Percentiles rank a stretch among this genome's conserved stretches.
Conservation (phyloP, 352 stramenopile genomes). For the Aphanomyces euteiches region DNA sequence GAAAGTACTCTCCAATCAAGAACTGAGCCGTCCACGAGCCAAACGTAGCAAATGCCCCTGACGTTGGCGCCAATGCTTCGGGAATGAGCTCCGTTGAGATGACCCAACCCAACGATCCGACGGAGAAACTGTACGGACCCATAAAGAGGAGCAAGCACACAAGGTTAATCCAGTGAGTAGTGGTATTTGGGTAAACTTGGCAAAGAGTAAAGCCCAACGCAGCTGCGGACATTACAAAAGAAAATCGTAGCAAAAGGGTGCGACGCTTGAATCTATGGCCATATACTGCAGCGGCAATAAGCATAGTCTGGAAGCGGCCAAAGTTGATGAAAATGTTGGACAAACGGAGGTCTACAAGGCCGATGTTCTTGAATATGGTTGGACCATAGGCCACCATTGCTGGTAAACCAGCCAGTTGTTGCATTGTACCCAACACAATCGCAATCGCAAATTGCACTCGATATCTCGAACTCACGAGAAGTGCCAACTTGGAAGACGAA, state of each 20-base stretch:
- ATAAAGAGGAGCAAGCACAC: not conserved
- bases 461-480: not conserved
- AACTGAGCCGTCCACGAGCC: not conserved
- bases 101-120: not conserved
- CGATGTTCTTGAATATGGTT: not conserved
- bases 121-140: not conserved
- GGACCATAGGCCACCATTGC: not conserved
- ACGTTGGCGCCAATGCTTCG: not conserved
- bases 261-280: not conserved
- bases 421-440: not conserved
- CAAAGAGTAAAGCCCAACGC: not conserved
- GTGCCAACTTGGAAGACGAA: not conserved
- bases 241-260: not conserved
- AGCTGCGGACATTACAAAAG: not conserved
- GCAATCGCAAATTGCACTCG: not conserved
- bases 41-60: not conserved
- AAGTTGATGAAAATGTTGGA: slow-evolving; percentile 3
- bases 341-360: not conserved
- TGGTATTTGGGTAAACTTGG: not conserved
- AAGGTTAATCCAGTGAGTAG: not conserved
- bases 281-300: not conserved
- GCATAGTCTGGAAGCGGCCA: not conserved
- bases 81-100: not conserved
- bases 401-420: not conserved
- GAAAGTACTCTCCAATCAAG: not conserved